Evolutionary conservation across 306 rosid species (phyloP), one percentile per base, ranked within the genome.

Genomic region (Inga oerstediana): DNA sequence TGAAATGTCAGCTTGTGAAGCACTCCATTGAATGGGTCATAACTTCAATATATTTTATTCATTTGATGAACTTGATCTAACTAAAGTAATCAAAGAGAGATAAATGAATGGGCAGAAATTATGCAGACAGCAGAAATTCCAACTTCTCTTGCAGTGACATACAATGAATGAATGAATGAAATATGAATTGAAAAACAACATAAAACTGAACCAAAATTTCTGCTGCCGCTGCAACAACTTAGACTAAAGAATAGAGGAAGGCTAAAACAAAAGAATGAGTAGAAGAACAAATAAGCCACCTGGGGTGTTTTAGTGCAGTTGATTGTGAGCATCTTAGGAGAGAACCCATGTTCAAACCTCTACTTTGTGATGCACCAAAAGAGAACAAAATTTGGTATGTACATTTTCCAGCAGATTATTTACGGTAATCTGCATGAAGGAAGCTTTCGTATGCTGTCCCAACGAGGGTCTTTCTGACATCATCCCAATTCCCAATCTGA

Each of bases 401-500:
- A 89, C 93, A 88, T 85, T 85, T 84, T 82, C 83, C 51, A 68
- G 78, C 84, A n/a, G 59, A 80, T 82, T 80, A 82, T 90, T 87
- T 81, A 56, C 84, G 81, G 80, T 86, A 87, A 84, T 91, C 97
- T 64, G 91, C 86, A 16, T 75, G 83, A 46, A 94, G 88, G 78
- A 84, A 94, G 76, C 76, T 89, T 80, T 94, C 94, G 20, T 82
- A 97, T 10, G 65, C 90, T 64, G 98, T 94, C 58, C 97, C 95
- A 1, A 54, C 81, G 72, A 97, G 90, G 15, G 90, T 78, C 88
- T 88, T 92, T 78, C 70, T 83, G 49, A 97, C 81, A 22, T 97
- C 90, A 10, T 88, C 81, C 95, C 95, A 90, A 37, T 97, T 94
- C 80, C 84, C 89, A 44, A 97, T 82, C 80, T 92, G 97, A 71